These are phyloP conservation scores for Serendipita sp. DNA, from an alignment of 768 basidiomycete genomes.

Conservation along the genomic window DNA sequence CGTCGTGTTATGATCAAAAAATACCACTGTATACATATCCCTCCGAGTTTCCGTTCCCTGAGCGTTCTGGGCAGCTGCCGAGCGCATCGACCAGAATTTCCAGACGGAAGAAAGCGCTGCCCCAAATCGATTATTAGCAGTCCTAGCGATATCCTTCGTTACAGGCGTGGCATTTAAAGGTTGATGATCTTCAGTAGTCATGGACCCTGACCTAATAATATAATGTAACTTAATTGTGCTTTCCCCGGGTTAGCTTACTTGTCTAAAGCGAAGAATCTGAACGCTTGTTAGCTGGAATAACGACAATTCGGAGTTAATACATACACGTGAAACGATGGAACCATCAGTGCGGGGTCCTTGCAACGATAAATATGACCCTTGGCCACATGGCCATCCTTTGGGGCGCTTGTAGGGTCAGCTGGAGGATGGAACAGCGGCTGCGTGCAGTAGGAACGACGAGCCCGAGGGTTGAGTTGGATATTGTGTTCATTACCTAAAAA, in stretches of 20 bases:
- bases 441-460: constrained; percentile 38
- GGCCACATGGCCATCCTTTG: constrained; percentile 26
- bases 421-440: constrained; percentile 38
- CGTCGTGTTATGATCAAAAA: too few relatives aligned
- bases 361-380: constrained; percentile 42
- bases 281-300: neutral
- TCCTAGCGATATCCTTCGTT: constrained; percentile 23
- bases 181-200: constrained; percentile 26
- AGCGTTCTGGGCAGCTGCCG: too few relatives aligned
- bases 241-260: constrained; percentile 6
- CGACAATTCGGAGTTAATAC: constrained; percentile 13
- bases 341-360: constrained; percentile 35
- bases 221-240: too few relatives aligned
- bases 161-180: constrained; percentile 33
- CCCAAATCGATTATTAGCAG: constrained; percentile 36
- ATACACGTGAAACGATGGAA: constrained; percentile 37
- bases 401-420: constrained; percentile 17
- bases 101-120: constrained; percentile 42
- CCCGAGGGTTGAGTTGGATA: constrained; percentile 22
- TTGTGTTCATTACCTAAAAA: constrained; percentile 37
- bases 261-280: constrained; percentile 39
- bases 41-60: constrained; percentile 27
- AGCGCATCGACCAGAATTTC: constrained; percentile 44
- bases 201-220: constrained; percentile 30
- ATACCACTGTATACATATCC: too few relatives aligned